Percentiles rank a stretch among this genome's conserved stretches.
Conservation (phyloP, 1,284 basidiomycete genomes). For the Marasmius tenuissimus region DNA sequence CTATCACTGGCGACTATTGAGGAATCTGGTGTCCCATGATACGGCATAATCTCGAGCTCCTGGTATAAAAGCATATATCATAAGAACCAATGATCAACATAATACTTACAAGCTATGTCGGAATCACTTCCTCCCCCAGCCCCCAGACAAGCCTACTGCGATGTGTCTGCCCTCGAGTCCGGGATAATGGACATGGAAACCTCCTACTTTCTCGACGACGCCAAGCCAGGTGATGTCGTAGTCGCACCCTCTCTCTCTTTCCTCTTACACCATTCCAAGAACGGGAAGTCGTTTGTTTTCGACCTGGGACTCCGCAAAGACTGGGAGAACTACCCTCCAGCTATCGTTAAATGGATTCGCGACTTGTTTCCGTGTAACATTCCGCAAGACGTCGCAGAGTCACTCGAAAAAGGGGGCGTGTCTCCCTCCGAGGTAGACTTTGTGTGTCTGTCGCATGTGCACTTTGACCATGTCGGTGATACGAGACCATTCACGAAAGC, state of each 20-base stretch:
- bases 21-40: no score
- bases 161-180: conserved; percentile 51
- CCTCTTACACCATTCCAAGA: conserved; percentile 45
- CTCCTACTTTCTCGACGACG: conserved; percentile 38
- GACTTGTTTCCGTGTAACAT: conserved; percentile 30
- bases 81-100: no score
- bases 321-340: conserved; percentile 40
- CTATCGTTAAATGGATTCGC: conserved; percentile 26
- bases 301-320: conserved; percentile 55
- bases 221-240: conserved; percentile 24
- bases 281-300: conserved; percentile 43
- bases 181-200: conserved; percentile 38
- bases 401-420: conserved; percentile 47
- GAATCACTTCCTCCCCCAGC: conserved; percentile 30
- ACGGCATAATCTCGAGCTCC: no score
- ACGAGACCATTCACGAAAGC: conserved; percentile 43
- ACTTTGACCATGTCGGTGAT: conserved; percentile 47
- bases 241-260: conserved; percentile 47
- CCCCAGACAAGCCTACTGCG: conserved; percentile 40
- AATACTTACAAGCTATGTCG: no score
- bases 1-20: no score
- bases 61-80: no score
- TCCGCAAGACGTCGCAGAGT: conserved; percentile 45
- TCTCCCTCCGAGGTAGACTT: conserved; percentile 38
- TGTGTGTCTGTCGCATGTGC: conserved; percentile 52